Conservation (phyloP, 257 asterid species). For the Solanum etuberosum region DNA sequence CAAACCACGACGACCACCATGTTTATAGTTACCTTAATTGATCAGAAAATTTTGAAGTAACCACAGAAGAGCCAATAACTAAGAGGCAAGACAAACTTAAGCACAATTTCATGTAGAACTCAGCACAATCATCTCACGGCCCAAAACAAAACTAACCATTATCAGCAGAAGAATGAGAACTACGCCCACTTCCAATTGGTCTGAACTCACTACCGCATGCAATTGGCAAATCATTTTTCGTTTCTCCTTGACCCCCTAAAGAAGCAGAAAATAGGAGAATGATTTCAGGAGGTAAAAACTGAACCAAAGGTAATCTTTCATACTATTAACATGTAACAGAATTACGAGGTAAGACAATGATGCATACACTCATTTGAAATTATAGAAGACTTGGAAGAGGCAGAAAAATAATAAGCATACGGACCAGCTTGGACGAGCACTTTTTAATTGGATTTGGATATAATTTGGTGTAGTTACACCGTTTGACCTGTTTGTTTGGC, state of each 20-base stretch:
- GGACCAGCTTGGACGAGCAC: not conserved
- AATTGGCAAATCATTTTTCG: slow-evolving; percentile 28
- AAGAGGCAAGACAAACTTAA: not conserved
- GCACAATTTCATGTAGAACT: not conserved
- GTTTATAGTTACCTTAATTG: slow-evolving; percentile 50
- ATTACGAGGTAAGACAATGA: not conserved
- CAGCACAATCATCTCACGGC: not conserved
- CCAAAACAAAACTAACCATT: slow-evolving; percentile 41
- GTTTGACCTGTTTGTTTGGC: not conserved
- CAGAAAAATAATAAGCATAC: not conserved
- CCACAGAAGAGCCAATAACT: not conserved
- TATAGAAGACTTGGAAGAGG: not conserved
- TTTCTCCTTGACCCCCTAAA: slow-evolving; percentile 41
- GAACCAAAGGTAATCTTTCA: not conserved
- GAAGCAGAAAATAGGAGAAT: not conserved
- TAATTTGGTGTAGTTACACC: not conserved
- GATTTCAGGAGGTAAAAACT: not conserved
- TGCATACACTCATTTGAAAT: not conserved
- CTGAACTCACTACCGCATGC: slow-evolving; percentile 40
- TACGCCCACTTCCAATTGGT: slow-evolving; percentile 38
- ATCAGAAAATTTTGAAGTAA: slow-evolving; percentile 5
- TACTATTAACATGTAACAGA: not conserved
- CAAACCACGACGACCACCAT: slow-evolving; percentile 56
- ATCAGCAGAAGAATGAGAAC: slow-evolving; percentile 41
- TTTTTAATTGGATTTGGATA: not conserved